A percentile compares a stretch with the other conserved stretches of the same genome.
Evolutionary conservation across 441 rosid species (phyloP).

Genomic region (Lepidium campestre): DNA sequence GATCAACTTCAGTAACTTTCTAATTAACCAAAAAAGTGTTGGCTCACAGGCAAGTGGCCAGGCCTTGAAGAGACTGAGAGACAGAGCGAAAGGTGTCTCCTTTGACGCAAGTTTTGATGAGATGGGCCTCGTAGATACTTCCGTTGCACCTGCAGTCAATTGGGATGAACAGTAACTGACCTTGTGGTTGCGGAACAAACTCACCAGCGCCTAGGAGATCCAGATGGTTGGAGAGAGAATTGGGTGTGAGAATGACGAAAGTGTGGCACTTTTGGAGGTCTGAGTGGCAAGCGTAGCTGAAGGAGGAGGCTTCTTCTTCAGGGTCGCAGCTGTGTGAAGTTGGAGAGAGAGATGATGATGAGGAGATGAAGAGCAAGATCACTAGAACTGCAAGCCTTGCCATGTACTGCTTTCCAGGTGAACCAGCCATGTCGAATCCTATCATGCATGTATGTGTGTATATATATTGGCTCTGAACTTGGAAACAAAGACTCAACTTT

Average conservation of each 20-base stretch:
- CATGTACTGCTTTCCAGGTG: conserved; percentile 25
- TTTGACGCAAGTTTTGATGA: conserved; percentile 39
- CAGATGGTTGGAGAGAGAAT: conserved; percentile 46
- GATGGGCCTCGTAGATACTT: conserved; percentile 46
- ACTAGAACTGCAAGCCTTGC: background rate
- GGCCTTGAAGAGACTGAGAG: conserved; percentile 60
- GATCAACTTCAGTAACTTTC: background rate
- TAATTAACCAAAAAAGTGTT: background rate
- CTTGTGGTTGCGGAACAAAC: conserved; percentile 33
- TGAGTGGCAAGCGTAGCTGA: conserved; percentile 40
- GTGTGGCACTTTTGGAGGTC: conserved; percentile 42
- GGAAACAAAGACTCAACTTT: background rate
- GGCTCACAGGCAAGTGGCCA: conserved; percentile 53
- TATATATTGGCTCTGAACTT: conserved; percentile 5
- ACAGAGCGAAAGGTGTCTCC: conserved; percentile 63
- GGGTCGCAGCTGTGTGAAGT: conserved; percentile 48
- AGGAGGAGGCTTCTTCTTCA: conserved; percentile 37
- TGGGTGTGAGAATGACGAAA: conserved; percentile 50
- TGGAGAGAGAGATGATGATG: conserved; percentile 33
- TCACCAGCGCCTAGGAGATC: conserved; percentile 43
- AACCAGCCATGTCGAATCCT: conserved; percentile 32
- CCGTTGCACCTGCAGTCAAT: conserved; percentile 58
- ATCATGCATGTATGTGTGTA: background rate
- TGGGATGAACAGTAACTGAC: conserved; percentile 53
- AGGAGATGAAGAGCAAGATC: conserved; percentile 31